A percentile compares a stretch with the other conserved stretches of the same genome.
phyloP scores from a whole-genome alignment of 129 eudicot genomes.

The Chrysanthemum seticuspe region DNA sequence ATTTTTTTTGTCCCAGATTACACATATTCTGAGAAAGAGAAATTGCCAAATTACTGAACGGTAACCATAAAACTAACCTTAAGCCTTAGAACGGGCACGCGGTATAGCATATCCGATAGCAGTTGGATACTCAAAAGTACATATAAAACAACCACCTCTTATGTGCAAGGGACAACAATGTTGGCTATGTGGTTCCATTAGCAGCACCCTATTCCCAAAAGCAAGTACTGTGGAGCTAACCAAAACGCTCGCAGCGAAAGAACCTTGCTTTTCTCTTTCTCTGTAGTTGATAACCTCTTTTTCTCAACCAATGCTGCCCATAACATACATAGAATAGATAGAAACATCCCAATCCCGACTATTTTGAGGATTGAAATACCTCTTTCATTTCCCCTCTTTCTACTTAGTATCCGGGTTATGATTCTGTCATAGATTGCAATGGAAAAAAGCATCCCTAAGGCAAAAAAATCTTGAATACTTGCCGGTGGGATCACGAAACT shows the following conservation, averaged over 20 bases:
- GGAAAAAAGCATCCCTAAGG: constrained; percentile 29
- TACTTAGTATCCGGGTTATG: constrained; percentile 37
- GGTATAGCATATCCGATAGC: too few relatives aligned
- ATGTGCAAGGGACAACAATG: too few relatives aligned
- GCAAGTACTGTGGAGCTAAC: constrained; percentile 37
- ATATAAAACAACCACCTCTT: too few relatives aligned
- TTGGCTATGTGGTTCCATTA: too few relatives aligned
- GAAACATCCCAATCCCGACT: constrained; percentile 45
- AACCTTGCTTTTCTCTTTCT: not conserved
- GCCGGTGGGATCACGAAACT: constrained; percentile 51
- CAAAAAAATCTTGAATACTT: constrained; percentile 26
- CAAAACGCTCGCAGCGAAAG: constrained; percentile 33
- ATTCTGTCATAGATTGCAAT: constrained; percentile 37
- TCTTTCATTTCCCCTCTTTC: constrained; percentile 32
- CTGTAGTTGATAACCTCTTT: constrained; percentile 20
- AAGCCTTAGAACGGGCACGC: too few relatives aligned
- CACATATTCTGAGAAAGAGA: too few relatives aligned
- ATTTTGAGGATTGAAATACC: constrained; percentile 42
- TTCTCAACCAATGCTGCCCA: constrained; percentile 44
- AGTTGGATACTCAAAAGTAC: too few relatives aligned
- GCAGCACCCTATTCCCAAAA: constrained; percentile 28
- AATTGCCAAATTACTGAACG: too few relatives aligned
- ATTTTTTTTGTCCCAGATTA: too few relatives aligned
- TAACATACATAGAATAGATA: constrained; percentile 24
- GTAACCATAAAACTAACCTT: too few relatives aligned